Base-by-base conservation (phyloP, 208 protist genomes). In the Naegleria gruberi region DNA sequence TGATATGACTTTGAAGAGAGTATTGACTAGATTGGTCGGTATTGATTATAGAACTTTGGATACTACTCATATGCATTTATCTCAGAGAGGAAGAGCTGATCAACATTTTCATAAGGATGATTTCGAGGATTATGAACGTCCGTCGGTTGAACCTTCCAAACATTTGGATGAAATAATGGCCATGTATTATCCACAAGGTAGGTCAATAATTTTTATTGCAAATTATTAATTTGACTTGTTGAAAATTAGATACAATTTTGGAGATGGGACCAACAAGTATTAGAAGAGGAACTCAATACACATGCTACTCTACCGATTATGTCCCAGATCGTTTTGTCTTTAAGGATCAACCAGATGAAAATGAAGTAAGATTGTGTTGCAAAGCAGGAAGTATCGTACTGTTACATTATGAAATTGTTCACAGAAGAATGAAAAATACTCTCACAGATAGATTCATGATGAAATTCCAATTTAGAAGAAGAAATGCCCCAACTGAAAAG, bases 141-240 rank as follows among this genome's bases (percentile, higher is more conserved):
- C 8, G 26, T 6, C 41, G 34, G 65, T 30, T 8, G 65, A 55
- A 4, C 8, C 41, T 40, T 4, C n/a, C 6, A 55, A 23, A 46
- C 8, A 46, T 7, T 87, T 87, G 37, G 23, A 45, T 55, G 4
- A 87, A 3, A 23, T 87, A 10, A 87, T 87, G 83, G 44, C 44
- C 12, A 87, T 87, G 83, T 87, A 87, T 30, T 87, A 55, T 41
- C 43, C 83, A 37, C 83, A 87, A 87, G n/a, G n/a, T n/a, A n/a
- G n/a, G n/a, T n/a, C n/a, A n/a, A n/a, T n/a, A n/a, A n/a, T n/a
- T n/a, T n/a, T n/a, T n/a, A n/a, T n/a, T n/a, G n/a, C n/a, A n/a
- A n/a, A n/a, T n/a, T n/a, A n/a, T n/a, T n/a, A n/a, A n/a, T n/a
- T n/a, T n/a, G n/a, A n/a, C n/a, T n/a, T n/a, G n/a, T n/a, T n/a